Conservation (phyloP, 2,329 filamentous ascomycete genomes). For the Penicillium sp. region DNA sequence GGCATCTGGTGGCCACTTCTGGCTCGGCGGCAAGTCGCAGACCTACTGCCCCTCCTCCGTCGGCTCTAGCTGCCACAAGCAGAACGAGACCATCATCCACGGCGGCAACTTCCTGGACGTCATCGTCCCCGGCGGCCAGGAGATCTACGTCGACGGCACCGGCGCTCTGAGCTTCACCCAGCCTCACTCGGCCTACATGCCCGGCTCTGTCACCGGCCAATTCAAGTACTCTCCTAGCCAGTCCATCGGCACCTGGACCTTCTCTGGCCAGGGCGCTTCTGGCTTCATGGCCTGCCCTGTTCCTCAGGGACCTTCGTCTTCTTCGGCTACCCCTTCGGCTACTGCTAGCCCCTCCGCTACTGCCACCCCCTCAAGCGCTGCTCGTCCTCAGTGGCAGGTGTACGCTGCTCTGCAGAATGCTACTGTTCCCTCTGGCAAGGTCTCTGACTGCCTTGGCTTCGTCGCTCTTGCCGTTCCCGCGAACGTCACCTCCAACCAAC, state of each 20-base stretch:
- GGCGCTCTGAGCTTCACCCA: slow-evolving; percentile 55
- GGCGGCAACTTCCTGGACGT: slow-evolving; percentile 42
- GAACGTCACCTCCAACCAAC: slow-evolving; percentile 14
- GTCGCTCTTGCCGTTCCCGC: slow-evolving; percentile 29
- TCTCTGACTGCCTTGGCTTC: slow-evolving; percentile 38
- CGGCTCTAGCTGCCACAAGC: slow-evolving; percentile 37
- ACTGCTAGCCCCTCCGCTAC: background rate
- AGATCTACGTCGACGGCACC: slow-evolving; percentile 52
- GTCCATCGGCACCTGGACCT: slow-evolving; percentile 27
- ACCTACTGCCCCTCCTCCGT: slow-evolving; percentile 46
- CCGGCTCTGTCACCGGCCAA: slow-evolving; percentile 48
- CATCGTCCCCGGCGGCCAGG: slow-evolving; percentile 59
- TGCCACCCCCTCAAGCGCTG: background rate
- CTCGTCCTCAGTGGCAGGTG: slow-evolving; percentile 33
- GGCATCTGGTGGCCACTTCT: slow-evolving; percentile 47
- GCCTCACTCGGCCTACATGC: slow-evolving; percentile 52
- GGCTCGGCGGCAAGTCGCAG: slow-evolving; percentile 44
- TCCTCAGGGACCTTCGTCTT: background rate
- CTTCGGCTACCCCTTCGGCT: background rate
- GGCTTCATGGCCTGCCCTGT: slow-evolving; percentile 44
- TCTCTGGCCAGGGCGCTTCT: slow-evolving; percentile 29
- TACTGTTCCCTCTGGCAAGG: slow-evolving; percentile 36
- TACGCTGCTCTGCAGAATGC: slow-evolving; percentile 38
- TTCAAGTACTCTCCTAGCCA: slow-evolving; percentile 42
- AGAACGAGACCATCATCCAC: slow-evolving; percentile 45